A percentile compares a stretch with the other conserved stretches of the same genome.
phyloP scores from a whole-genome alignment of 768 basidiomycete genomes.

The Clavaria fumosa region DNA sequence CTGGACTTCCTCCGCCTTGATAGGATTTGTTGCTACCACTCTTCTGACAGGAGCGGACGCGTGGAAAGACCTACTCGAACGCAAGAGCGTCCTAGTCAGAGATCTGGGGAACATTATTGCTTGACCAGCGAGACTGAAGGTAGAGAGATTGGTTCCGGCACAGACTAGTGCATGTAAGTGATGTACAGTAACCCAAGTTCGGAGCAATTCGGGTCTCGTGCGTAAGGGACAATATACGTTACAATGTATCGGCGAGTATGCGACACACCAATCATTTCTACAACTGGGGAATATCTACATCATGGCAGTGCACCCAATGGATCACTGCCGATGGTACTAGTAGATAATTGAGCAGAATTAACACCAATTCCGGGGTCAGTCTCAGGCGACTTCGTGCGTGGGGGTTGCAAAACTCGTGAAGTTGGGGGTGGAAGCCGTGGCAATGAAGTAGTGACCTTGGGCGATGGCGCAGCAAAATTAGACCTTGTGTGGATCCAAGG shows the following conservation, averaged over 20 bases:
- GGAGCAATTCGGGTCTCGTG: too few species aligned
- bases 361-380: slow-evolving; percentile 15
- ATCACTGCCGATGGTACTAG: slow-evolving; percentile 3
- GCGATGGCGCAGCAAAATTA: slow-evolving; percentile 23
- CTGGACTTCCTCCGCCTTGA: slow-evolving; percentile 72
- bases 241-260: not conserved
- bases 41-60: slow-evolving; percentile 42
- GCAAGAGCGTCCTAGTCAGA: slow-evolving; percentile 36
- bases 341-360: slow-evolving; percentile 16
- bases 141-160: too few species aligned
- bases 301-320: slow-evolving; percentile 12
- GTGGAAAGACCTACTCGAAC: slow-evolving; percentile 46
- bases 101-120: slow-evolving; percentile 55
- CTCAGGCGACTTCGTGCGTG: slow-evolving; percentile 10
- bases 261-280: not conserved
- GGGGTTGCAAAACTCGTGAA: slow-evolving; percentile 21
- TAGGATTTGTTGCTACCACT: slow-evolving; percentile 56
- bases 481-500: slow-evolving; percentile 48
- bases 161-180: too few species aligned
- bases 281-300: slow-evolving; percentile 1
- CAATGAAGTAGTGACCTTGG: slow-evolving; percentile 26
- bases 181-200: too few species aligned
- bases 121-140: too few species aligned
- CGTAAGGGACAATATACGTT: not conserved
- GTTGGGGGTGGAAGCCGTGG: slow-evolving; percentile 38